phyloP scores from a whole-genome alignment of 2,329 filamentous ascomycete genomes.

The Dothideomycetes sp. region DNA sequence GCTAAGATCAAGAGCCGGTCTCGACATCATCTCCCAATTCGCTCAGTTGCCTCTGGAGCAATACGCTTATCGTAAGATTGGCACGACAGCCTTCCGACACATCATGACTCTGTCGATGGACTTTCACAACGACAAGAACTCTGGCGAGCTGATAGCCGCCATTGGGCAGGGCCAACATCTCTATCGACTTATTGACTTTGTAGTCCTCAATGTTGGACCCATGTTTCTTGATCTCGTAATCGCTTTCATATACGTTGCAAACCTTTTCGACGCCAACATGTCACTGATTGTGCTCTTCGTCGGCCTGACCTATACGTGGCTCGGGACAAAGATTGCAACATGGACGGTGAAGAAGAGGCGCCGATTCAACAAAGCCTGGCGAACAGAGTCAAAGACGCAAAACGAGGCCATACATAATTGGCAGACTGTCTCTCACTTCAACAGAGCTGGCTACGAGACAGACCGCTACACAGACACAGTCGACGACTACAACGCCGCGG shows the following conservation, averaged over 20 bases:
- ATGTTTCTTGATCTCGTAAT: slow-evolving; percentile 51
- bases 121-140: slow-evolving; percentile 56
- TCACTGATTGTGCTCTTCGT: slow-evolving; percentile 37
- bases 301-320: slow-evolving; percentile 41
- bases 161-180: slow-evolving; percentile 53
- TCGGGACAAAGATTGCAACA: slow-evolving; percentile 32
- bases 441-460: slow-evolving; percentile 43
- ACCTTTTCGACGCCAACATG: slow-evolving; percentile 53
- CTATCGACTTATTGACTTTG: slow-evolving; percentile 46
- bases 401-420: slow-evolving; percentile 50
- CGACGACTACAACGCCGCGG: slow-evolving; percentile 22
- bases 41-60: slow-evolving; percentile 47
- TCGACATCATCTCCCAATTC: slow-evolving; percentile 39
- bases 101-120: slow-evolving; percentile 60
- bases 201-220: slow-evolving; percentile 50
- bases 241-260: slow-evolving; percentile 50
- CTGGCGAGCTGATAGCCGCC: slow-evolving; percentile 52
- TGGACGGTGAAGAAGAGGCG: slow-evolving; percentile 24
- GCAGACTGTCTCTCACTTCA: slow-evolving; percentile 51
- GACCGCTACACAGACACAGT: slow-evolving; percentile 34
- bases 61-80: slow-evolving; percentile 46
- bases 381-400: slow-evolving; percentile 42
- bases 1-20: slow-evolving; percentile 40
- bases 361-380: slow-evolving; percentile 20
- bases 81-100: slow-evolving; percentile 52